These are phyloP conservation scores for Heteromeles arbutifolia DNA, from an alignment of 306 rosid genomes.

Conservation along the genomic window DNA sequence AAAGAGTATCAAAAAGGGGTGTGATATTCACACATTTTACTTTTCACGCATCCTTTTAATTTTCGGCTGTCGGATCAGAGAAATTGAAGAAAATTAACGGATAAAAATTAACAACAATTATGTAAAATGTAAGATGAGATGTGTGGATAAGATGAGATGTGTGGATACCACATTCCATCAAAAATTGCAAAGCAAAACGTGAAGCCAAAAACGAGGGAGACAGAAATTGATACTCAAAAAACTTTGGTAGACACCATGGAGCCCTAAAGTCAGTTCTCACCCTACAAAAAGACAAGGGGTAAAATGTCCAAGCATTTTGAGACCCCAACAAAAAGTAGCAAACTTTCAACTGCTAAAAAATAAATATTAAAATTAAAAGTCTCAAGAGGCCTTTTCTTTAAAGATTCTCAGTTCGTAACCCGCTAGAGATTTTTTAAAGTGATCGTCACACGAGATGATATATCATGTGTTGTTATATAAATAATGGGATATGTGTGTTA, in stretches of 20 bases:
- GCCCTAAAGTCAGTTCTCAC: slow-evolving; percentile 34
- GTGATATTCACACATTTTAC: too few relatives aligned
- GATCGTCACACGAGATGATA: too few relatives aligned
- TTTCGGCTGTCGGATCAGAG: too few relatives aligned
- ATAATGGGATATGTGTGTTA: too few relatives aligned
- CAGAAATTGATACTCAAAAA: slow-evolving; percentile 11
- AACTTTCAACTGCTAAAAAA: slow-evolving; percentile 38
- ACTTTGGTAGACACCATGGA: slow-evolving; percentile 29
- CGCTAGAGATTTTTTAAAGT: too few relatives aligned
- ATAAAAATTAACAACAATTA: too few relatives aligned
- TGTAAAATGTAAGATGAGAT: too few relatives aligned
- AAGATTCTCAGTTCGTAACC: slow-evolving; percentile 21
- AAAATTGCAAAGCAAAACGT: background rate
- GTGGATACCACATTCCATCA: too few relatives aligned
- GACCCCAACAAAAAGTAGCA: background rate
- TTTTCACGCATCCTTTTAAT: too few relatives aligned
- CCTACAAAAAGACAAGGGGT: slow-evolving; percentile 45
- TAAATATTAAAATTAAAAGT: slow-evolving; percentile 25
- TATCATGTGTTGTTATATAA: too few relatives aligned
- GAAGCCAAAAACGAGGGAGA: background rate
- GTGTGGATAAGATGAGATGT: too few relatives aligned
- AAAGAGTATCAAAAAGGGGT: background rate
- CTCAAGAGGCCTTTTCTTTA: slow-evolving; percentile 13
- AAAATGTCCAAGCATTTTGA: slow-evolving; percentile 28
- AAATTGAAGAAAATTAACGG: too few relatives aligned